phyloP scores from a whole-genome alignment of 805 yeast genomes.

The Saccharomyces cerevisiae region DNA sequence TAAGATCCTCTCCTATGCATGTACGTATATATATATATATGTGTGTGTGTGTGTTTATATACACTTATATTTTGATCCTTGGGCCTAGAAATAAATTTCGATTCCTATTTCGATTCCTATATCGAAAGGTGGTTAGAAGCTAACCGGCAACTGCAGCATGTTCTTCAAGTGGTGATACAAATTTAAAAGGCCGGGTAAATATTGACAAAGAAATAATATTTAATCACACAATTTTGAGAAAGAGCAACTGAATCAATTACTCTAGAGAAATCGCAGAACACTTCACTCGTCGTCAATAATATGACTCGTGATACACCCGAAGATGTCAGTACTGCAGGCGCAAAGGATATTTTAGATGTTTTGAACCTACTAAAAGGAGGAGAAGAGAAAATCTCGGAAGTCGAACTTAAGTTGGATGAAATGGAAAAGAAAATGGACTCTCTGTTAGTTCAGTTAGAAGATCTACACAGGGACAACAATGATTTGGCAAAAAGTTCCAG shows the following conservation, averaged over 20 bases:
- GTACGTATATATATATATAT: background rate
- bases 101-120: too few relatives aligned
- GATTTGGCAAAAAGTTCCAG: background rate
- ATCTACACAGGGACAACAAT: conserved; percentile 3
- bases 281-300: background rate
- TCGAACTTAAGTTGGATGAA: conserved; percentile 58
- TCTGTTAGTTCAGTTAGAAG: conserved; percentile 42
- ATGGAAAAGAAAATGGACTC: conserved; percentile 58
- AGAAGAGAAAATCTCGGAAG: conserved; percentile 50
- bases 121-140: background rate
- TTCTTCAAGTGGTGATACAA: background rate
- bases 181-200: background rate
- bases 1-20: background rate
- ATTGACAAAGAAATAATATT: background rate
- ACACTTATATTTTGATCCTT: background rate
- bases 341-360: conserved; percentile 47
- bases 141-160: background rate
- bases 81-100: too few relatives aligned
- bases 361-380: conserved; percentile 58
- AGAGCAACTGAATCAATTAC: background rate
- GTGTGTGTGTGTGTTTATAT: background rate
- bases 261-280: background rate
- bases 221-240: background rate
- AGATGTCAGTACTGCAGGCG: conserved; percentile 87
- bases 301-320: conserved; percentile 59